Evolutionary conservation across 345 rosid genomes (phyloP), one percentile per base, ranked within the genome.

Genomic region (Rubroshorea leprosula): DNA sequence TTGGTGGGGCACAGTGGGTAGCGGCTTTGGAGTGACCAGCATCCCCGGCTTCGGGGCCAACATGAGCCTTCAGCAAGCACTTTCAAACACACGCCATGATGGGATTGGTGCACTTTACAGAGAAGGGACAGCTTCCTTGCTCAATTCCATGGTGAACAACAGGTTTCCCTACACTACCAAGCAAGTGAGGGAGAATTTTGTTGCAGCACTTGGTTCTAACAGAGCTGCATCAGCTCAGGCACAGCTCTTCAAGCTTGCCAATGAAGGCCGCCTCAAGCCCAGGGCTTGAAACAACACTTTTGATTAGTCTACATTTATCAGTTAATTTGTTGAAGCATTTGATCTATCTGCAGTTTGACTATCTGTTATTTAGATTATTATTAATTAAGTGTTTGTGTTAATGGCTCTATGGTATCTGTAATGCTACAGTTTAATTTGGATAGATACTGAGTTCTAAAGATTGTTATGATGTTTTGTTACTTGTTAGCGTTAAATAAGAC

Each of bases 81-180:
- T 93, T 55, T 80, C 97, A 43, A 87, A 88, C 75, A 70, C 77
- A 3, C 81, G 85, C 1, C 60, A 57, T 0, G 95, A 91, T 64
- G 80, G 90, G 20, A 60, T 79, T 26, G 96, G 98, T 0, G 57
- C 71, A 3, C 96, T 91, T 54, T 91, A 79, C 75, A 71, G 99
- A 50, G 93, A 94, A 87, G 99, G 95, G 14, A 83, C 96, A 44
- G 99, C 99, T 12, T 71, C 99, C 22, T 76, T 85, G 66, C 80
- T 94, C 61, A 89, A 94, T 76, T 94, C 99, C 63, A 63, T 94
- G 93, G 87, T 73, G 0, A 79, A 58, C 73, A 23, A 62, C 56
- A 79, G 54, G 74, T 94, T 94, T 71, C 82, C 95, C 57, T 78
- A 73, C 78, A 71, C 87, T 0, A 79, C 96, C 45, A 62, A 67